Percentiles rank a stretch among this genome's conserved stretches.
These are phyloP conservation scores for Colletotrichum australisinense DNA, from an alignment of 2,329 filamentous ascomycete genomes.

Conservation along the genomic window DNA sequence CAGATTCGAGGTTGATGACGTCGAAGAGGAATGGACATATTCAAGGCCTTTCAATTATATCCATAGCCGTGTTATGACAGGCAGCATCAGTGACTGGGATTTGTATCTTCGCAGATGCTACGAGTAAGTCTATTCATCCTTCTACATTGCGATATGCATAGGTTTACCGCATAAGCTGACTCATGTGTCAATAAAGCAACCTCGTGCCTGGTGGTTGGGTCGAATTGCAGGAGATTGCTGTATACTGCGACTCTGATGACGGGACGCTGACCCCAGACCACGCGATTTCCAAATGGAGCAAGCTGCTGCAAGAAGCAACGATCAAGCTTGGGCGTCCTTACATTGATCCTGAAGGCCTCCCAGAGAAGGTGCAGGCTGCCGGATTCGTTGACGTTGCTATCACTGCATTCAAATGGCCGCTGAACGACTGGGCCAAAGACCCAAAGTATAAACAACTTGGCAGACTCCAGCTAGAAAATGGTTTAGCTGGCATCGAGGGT, in stretches of 20 bases:
- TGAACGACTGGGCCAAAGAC: constrained; percentile 63
- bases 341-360: constrained; percentile 5
- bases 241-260: constrained; percentile 54
- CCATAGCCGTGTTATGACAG: constrained; percentile 50
- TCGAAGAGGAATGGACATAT: constrained; percentile 53
- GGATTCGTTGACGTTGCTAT: constrained; percentile 65
- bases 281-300: constrained; percentile 44
- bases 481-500: constrained; percentile 45
- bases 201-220: constrained; percentile 56
- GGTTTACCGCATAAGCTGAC: too few species aligned
- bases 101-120: constrained; percentile 47
- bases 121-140: not conserved
- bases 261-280: constrained; percentile 43
- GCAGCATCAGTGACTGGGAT: constrained; percentile 46
- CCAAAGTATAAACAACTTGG: constrained; percentile 63
- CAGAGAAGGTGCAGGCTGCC: constrained; percentile 50
- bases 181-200: constrained; percentile 25
- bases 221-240: constrained; percentile 55
- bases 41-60: constrained; percentile 52
- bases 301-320: constrained; percentile 44
- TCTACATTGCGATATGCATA: too few species aligned
- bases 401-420: constrained; percentile 59
- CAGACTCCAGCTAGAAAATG: constrained; percentile 43
- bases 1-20: constrained; percentile 57
- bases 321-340: constrained; percentile 44